These are phyloP conservation scores for Entelexis paramagnoliae DNA, from an alignment of 1,139 yeast genomes.

Conservation along the genomic window DNA sequence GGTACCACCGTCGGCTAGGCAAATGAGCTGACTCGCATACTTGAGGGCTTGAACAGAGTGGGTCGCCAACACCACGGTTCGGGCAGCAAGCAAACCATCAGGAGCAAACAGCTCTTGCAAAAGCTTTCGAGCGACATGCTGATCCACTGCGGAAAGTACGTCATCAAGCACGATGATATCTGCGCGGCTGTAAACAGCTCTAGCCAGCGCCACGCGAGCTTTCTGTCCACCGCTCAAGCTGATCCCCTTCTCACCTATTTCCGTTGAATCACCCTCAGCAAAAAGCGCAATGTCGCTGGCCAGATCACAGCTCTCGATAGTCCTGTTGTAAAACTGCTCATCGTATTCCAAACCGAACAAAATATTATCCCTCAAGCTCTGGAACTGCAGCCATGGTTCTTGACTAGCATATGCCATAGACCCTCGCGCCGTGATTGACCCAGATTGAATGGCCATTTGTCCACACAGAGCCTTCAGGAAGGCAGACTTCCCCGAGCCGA, in stretches of 20 bases:
- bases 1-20: conserved; percentile 3
- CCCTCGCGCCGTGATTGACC: conserved; percentile 43
- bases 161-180: conserved; percentile 75
- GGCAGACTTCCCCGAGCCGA: conserved; percentile 76
- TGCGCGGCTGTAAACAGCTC: conserved; percentile 79
- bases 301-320: conserved; percentile 69
- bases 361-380: conserved; percentile 62
- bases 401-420: conserved; percentile 74
- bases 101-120: conserved; percentile 51
- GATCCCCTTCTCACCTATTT: conserved; percentile 85
- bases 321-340: conserved; percentile 53
- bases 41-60: conserved; percentile 63
- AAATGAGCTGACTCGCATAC: conserved; percentile 50
- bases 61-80: conserved; percentile 67
- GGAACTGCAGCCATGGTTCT: conserved; percentile 73
- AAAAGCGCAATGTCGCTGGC: conserved; percentile 54
- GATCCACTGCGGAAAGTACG: conserved; percentile 71
- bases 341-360: conserved; percentile 70
- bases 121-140: conserved; percentile 65
- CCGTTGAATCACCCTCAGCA: conserved; percentile 73
- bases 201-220: conserved; percentile 72
- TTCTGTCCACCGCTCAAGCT: conserved; percentile 86
- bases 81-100: conserved; percentile 54
- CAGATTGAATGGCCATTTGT: conserved; percentile 44
- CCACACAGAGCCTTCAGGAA: conserved; percentile 54